Conservation (phyloP, 176 grass and related monocot genomes). For the Carex scoparia region DNA sequence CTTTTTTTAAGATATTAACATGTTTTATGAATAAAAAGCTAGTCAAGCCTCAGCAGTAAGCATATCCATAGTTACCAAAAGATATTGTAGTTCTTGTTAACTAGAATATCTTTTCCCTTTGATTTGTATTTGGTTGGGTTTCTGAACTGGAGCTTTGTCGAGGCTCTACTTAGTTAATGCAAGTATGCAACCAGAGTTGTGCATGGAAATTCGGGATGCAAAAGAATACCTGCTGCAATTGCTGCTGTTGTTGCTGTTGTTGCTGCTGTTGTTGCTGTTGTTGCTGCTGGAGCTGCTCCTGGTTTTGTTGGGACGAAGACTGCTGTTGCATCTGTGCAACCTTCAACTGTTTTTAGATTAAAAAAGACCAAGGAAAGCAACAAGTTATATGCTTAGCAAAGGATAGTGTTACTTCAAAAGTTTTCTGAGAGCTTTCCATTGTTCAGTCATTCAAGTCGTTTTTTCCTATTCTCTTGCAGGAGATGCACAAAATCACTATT, state of each 20-base stretch:
- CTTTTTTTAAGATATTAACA: not conserved
- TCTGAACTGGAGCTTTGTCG: not conserved
- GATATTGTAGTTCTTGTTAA: not conserved
- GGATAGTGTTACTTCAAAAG: not conserved
- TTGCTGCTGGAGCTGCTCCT: constrained; percentile 45
- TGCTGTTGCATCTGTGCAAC: constrained; percentile 69
- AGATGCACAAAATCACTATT: too few relatives aligned
- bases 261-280: constrained; percentile 79
- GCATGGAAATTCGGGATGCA: not conserved
- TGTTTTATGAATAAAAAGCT: not conserved
- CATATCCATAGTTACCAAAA: not conserved
- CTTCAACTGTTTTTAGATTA: constrained; percentile 39
- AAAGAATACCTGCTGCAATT: constrained; percentile 60
- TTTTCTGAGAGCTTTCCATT: too few relatives aligned
- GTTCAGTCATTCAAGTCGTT: too few relatives aligned
- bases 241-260: constrained; percentile 60
- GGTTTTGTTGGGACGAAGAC: constrained; percentile 63
- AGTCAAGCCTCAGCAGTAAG: not conserved
- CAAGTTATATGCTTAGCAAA: constrained; percentile 4
- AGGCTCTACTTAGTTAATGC: not conserved
- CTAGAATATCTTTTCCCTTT: not conserved
- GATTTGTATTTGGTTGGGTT: not conserved
- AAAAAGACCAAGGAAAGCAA: constrained; percentile 16
- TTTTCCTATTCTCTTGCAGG: too few relatives aligned
- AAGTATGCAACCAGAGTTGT: not conserved